Conservation (phyloP, 495 filamentous ascomycete species). For the Tuber calosporum region DNA sequence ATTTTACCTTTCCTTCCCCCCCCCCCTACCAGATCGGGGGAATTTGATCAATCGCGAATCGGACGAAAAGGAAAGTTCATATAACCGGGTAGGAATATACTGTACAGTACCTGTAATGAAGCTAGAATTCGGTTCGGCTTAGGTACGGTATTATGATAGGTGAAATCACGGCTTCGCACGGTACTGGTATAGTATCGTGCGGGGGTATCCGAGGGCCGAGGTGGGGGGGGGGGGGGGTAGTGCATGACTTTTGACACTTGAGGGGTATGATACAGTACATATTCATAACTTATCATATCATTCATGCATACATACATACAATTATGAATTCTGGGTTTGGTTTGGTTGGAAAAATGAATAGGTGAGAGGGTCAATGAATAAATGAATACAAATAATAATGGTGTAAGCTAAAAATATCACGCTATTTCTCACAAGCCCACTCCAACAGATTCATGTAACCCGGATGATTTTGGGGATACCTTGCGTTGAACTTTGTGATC, state of each 20-base stretch:
- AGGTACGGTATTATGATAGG: too few relatives aligned
- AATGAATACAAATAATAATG: too few relatives aligned
- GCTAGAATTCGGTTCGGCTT: not conserved
- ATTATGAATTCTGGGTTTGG: too few relatives aligned
- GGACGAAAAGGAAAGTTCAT: not conserved
- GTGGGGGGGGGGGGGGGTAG: too few relatives aligned
- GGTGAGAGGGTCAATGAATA: too few relatives aligned
- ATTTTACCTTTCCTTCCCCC: not conserved
- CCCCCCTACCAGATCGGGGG: not conserved
- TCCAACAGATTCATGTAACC: slow-evolving; percentile 1
- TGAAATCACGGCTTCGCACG: not conserved
- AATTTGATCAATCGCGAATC: not conserved
- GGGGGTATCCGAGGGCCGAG: not conserved
- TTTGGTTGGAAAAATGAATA: too few relatives aligned
- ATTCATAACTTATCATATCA: too few relatives aligned
- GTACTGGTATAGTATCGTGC: not conserved
- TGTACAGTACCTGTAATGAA: not conserved
- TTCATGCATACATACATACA: too few relatives aligned
- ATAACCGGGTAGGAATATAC: not conserved
- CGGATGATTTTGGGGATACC: slow-evolving; percentile 49
- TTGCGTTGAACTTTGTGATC: slow-evolving; percentile 58
- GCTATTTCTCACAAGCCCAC: not conserved
- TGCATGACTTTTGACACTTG: not conserved
- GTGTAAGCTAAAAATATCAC: too few relatives aligned
- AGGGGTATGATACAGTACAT: too few relatives aligned